Percentiles rank a stretch among this genome's conserved stretches.
Conservation (phyloP, 164 flowering plant species). For the Annona squamosa region DNA sequence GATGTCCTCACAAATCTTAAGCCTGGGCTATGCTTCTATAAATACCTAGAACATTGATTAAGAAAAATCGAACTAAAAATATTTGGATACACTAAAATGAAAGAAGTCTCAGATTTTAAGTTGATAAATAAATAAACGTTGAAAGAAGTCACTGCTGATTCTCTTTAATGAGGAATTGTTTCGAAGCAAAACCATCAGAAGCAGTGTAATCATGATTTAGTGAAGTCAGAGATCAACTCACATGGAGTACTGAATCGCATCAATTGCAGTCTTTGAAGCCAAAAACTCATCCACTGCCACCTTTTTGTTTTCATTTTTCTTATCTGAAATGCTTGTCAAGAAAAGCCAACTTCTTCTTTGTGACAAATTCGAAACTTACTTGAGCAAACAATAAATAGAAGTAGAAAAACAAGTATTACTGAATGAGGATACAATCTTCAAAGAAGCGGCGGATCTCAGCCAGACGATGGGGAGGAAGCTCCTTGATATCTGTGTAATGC, state of each 20-base stretch:
- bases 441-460: constrained; percentile 65
- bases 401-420: neutral
- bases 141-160: neutral
- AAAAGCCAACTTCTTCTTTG: constrained; percentile 8
- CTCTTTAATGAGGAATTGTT: neutral
- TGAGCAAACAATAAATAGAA: neutral
- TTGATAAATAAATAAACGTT: too few species aligned
- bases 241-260: constrained; percentile 59
- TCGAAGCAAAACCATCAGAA: neutral
- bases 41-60: too few species aligned
- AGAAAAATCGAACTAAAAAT: too few species aligned
- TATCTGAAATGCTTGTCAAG: constrained; percentile 38
- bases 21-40: too few species aligned
- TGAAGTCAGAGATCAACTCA: constrained; percentile 18
- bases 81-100: too few species aligned
- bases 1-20: too few species aligned
- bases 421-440: constrained; percentile 61
- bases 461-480: constrained; percentile 65
- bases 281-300: constrained; percentile 56
- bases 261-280: constrained; percentile 34
- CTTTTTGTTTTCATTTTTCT: constrained; percentile 67
- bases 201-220: neutral
- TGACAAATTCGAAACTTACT: neutral
- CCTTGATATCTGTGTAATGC: constrained; percentile 51
- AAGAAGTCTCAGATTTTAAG: too few species aligned